phyloP scores from a whole-genome alignment of 225 moss, liverwort and hornwort genomes.

The Bryoerythrophyllum caledonicum region DNA sequence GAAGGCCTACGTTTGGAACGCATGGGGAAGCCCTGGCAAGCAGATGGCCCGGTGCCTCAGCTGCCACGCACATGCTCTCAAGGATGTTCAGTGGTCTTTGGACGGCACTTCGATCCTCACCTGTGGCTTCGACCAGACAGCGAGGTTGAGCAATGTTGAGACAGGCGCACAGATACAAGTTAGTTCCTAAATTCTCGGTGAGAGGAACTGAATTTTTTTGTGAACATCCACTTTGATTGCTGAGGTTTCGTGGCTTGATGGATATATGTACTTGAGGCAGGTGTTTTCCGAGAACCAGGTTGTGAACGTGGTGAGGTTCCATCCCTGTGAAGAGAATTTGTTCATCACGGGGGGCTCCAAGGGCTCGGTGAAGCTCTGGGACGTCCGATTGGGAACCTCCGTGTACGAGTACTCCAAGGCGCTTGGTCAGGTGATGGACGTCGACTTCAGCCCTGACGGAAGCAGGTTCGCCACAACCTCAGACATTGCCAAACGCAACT shows the following conservation, averaged over 20 bases:
- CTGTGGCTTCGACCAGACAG: constrained; percentile 83
- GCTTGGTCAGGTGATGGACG: constrained; percentile 83
- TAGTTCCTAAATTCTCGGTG: constrained; percentile 51
- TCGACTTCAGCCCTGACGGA: constrained; percentile 85
- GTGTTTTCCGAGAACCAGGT: constrained; percentile 69
- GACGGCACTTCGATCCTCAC: constrained; percentile 72
- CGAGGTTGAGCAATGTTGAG: constrained; percentile 81
- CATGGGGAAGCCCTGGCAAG: constrained; percentile 66
- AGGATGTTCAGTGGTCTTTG: constrained; percentile 85
- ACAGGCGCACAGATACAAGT: constrained; percentile 70
- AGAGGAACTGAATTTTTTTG: constrained; percentile 27
- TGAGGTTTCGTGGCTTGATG: background rate
- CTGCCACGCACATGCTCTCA: constrained; percentile 76
- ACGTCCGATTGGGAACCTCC: constrained; percentile 57
- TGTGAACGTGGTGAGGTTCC: constrained; percentile 78
- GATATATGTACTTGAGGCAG: constrained; percentile 31
- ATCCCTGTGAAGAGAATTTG: constrained; percentile 58
- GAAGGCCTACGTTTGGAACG: constrained; percentile 80
- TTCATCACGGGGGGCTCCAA: constrained; percentile 86
- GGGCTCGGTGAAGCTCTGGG: constrained; percentile 80
- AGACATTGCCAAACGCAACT: constrained; percentile 84
- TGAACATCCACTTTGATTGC: background rate
- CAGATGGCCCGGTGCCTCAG: constrained; percentile 65
- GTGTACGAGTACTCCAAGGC: constrained; percentile 67
- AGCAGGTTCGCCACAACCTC: constrained; percentile 77